Evolutionary conservation across 2,329 filamentous ascomycete species (phyloP).

Genomic region (Neopestalotiopsis sp.): DNA sequence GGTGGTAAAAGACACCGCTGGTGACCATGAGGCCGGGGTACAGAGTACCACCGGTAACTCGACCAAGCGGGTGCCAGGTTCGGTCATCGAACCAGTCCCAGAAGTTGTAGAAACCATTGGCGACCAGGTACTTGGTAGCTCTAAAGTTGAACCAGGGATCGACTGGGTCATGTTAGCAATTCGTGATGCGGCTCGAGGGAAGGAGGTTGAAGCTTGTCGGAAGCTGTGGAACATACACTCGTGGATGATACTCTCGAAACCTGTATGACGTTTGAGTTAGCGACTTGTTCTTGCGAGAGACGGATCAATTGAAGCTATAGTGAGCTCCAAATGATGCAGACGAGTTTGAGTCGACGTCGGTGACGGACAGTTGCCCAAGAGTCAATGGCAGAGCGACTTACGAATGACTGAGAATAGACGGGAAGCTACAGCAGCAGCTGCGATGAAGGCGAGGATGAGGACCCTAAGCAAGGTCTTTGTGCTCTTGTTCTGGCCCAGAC

Average conservation of each 20-base stretch:
- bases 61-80: slow-evolving; percentile 98
- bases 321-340: neutral
- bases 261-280: slow-evolving; percentile 46
- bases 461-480: slow-evolving; percentile 86
- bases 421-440: slow-evolving; percentile 87
- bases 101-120: slow-evolving; percentile 97
- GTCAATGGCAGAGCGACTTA: slow-evolving; percentile 53
- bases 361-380: neutral
- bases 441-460: slow-evolving; percentile 89
- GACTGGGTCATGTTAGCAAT: slow-evolving; percentile 61
- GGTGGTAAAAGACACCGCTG: slow-evolving; percentile 94
- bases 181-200: slow-evolving; percentile 15
- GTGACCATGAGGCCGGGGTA: slow-evolving; percentile 99
- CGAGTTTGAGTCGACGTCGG: neutral
- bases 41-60: slow-evolving; percentile 97
- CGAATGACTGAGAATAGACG: slow-evolving; percentile 98
- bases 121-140: slow-evolving; percentile 95
- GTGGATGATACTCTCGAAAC: slow-evolving; percentile 99
- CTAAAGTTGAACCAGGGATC: slow-evolving; percentile 99
- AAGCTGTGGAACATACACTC: slow-evolving; percentile 75
- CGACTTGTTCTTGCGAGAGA: slow-evolving; percentile 13
- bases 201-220: slow-evolving; percentile 23
- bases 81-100: slow-evolving; percentile 99
- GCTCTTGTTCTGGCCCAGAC: slow-evolving; percentile 81
- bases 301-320: slow-evolving; percentile 36